Evolutionary conservation across 345 rosid genomes (phyloP).

Genomic region (Dimocarpus longan): DNA sequence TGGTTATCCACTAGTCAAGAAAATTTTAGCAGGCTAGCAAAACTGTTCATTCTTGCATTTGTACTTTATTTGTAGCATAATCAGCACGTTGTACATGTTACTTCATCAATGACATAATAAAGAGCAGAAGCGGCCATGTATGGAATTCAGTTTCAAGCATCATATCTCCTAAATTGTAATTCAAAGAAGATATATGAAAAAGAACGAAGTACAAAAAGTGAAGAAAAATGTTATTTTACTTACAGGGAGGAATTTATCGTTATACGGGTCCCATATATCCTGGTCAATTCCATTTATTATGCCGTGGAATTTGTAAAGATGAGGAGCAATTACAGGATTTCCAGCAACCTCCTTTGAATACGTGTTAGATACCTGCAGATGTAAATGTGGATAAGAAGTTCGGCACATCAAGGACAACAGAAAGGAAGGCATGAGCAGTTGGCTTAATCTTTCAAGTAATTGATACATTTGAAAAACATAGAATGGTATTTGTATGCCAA

Average conservation of each 20-base stretch:
- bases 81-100: background rate
- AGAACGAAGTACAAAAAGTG: background rate
- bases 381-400: constrained; percentile 14
- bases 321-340: constrained; percentile 65
- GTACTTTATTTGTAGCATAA: background rate
- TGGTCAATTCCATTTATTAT: constrained; percentile 93
- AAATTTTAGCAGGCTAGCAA: background rate
- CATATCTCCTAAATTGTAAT: background rate
- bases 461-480: background rate
- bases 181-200: background rate
- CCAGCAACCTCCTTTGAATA: constrained; percentile 90
- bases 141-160: background rate
- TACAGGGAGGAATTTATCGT: constrained; percentile 79
- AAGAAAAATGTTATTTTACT: constrained; percentile 27
- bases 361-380: constrained; percentile 70
- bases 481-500: background rate
- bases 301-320: constrained; percentile 82
- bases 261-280: constrained; percentile 96
- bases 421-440: background rate
- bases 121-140: background rate
- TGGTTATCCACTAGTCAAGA: background rate
- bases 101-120: background rate
- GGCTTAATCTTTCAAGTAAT: background rate
- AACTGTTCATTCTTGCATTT: background rate
- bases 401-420: background rate